A percentile compares a stretch with the other conserved stretches of the same genome.
phyloP scores from a whole-genome alignment of 768 basidiomycete genomes.

The Pleurotus tuoliensis region DNA sequence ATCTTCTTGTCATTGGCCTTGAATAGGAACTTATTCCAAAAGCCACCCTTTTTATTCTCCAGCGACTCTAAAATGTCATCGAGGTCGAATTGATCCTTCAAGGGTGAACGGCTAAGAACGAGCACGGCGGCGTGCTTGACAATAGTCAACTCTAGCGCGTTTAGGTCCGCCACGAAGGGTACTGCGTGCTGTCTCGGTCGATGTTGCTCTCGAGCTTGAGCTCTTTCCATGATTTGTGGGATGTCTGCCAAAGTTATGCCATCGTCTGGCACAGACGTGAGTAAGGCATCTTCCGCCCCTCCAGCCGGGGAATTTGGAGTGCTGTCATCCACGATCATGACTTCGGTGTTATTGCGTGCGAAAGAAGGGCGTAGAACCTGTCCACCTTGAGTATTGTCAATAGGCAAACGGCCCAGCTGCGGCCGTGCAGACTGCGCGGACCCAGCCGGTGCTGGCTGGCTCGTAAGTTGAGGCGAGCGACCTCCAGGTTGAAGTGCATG shows the following conservation, averaged over 20 bases:
- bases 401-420: conserved; percentile 37
- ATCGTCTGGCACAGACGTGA: conserved; percentile 50
- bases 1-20: conserved; percentile 85
- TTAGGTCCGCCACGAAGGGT: conserved; percentile 82
- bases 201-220: conserved; percentile 84
- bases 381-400: conserved; percentile 32
- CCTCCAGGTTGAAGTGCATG: conserved; percentile 29
- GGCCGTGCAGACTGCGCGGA: conserved; percentile 26
- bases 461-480: conserved; percentile 21
- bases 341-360: conserved; percentile 77
- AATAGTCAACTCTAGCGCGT: conserved; percentile 80
- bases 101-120: conserved; percentile 68
- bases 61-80: conserved; percentile 94
- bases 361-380: conserved; percentile 65
- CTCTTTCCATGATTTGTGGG: conserved; percentile 87
- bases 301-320: conserved; percentile 67
- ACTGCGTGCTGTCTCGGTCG: conserved; percentile 77
- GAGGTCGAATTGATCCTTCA: conserved; percentile 81
- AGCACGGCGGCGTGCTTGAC: conserved; percentile 90
- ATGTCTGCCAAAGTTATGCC: conserved; percentile 93
- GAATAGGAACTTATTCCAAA: conserved; percentile 90
- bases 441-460: conserved; percentile 23
- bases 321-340: conserved; percentile 85
- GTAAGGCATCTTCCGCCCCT: conserved; percentile 34
- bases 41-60: conserved; percentile 87